Evolutionary conservation across 345 rosid species (phyloP).

Genomic region (Populus ilicifolia): DNA sequence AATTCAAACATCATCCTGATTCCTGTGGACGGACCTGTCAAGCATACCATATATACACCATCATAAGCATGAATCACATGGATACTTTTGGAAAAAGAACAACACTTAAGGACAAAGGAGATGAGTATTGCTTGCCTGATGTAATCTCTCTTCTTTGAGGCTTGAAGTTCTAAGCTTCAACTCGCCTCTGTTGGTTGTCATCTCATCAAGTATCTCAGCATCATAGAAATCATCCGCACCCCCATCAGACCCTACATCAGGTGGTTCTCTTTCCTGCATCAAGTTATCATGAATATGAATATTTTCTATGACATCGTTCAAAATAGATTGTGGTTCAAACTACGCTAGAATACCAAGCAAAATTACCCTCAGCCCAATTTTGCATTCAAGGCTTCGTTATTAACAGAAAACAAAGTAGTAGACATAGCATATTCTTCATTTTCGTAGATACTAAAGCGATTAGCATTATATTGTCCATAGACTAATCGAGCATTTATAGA

Average conservation of each 20-base stretch:
- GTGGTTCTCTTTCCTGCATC: conserved; percentile 36
- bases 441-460: background rate
- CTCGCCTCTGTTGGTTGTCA: conserved; percentile 79
- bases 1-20: background rate
- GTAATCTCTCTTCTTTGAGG: conserved; percentile 44
- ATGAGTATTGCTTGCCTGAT: conserved; percentile 22
- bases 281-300: conserved; percentile 7
- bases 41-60: conserved; percentile 6
- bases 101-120: background rate
- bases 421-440: background rate
- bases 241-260: conserved; percentile 15
- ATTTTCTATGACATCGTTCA: background rate
- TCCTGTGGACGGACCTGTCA: conserved; percentile 33
- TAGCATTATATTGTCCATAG: background rate
- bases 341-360: background rate
- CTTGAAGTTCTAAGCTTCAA: conserved; percentile 59
- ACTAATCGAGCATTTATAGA: background rate
- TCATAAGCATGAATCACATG: background rate
- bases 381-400: background rate
- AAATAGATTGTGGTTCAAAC: background rate
- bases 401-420: background rate
- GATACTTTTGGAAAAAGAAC: too few relatives aligned
- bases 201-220: conserved; percentile 71
- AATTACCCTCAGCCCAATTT: background rate
- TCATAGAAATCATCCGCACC: conserved; percentile 51